Base-by-base conservation (phyloP, 1,139 yeast genomes). In the Debaryomyces nepalensis region DNA sequence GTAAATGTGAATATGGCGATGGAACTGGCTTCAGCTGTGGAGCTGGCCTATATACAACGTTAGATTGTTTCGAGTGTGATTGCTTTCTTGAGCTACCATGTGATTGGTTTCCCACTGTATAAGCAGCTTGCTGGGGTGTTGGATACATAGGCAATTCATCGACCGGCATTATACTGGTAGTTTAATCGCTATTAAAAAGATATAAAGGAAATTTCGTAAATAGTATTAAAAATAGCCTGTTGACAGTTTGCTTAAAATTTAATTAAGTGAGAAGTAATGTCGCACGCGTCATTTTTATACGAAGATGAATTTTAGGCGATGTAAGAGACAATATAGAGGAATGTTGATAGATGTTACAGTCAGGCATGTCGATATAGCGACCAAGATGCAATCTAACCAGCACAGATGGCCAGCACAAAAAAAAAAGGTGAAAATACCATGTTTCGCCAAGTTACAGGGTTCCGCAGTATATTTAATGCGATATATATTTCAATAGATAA, bases 121-220 rank as follows among this genome's bases (percentile, higher is more conserved):
- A 70, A 3, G 73, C 62, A 5, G 75, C 75, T 57, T 73, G 76
- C 43, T 68, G 73, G 1, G 79, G 79, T 21, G 79, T 73, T 5
- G 78, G 79, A 54, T 71, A 73, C 57, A 65, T 58, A 20, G 79
- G 79, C 49, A 73, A 61, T 31, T 73, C 77, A 60, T 73, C 68
- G 52, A 63, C 60, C 4, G 62, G 58, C 64, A 59, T 62, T 31
- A 15, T 44, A 21, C 16, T n/a, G 11, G 21, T 15, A n/a, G n/a
- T 9, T 37, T 29, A n/a, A 37, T 37, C 3, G 26, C 11, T 7
- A 10, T 15, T 10, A 33, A 33, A 33, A 19, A 33, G 15, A 39
- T 21, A 21, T 24, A 29, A 14, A 29, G 16, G 10, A 10, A 20
- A 6, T 16, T 33, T 24, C 15, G 20, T 10, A 29, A 18, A 29